A percentile compares a stretch with the other conserved stretches of the same genome.
phyloP scores from a whole-genome alignment of 768 basidiomycete genomes.

The Tricholoma flavovirens region DNA sequence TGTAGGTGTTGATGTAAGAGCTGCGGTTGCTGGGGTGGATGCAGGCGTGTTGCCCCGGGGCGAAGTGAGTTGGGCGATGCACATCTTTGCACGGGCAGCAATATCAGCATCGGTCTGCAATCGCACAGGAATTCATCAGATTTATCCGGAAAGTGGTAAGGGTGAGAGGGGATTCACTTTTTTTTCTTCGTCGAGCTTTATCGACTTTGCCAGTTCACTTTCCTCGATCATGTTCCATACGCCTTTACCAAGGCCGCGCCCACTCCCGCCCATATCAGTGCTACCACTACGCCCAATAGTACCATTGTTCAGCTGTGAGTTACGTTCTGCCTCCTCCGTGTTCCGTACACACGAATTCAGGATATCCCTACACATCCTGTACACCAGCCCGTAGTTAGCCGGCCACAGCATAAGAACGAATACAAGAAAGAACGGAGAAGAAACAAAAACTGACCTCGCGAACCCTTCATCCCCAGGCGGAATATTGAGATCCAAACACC shows the following conservation, averaged over 20 bases:
- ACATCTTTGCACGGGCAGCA: conserved; percentile 40
- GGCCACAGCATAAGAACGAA: background rate
- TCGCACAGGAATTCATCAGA: conserved; percentile 3
- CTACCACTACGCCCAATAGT: conserved; percentile 8
- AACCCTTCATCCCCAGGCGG: conserved; percentile 80
- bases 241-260: conserved; percentile 57
- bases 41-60: conserved; percentile 4
- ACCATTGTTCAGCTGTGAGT: conserved; percentile 23
- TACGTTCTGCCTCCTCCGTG: conserved; percentile 77
- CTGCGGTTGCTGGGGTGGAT: background rate
- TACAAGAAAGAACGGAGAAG: too few species aligned
- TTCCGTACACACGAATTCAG: conserved; percentile 88
- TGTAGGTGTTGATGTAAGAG: background rate
- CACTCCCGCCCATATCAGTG: conserved; percentile 22
- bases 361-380: conserved; percentile 83
- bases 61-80: conserved; percentile 32
- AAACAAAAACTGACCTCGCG: conserved; percentile 43
- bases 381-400: conserved; percentile 1
- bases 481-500: conserved; percentile 91
- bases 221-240: conserved; percentile 86
- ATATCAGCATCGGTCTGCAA: conserved; percentile 42
- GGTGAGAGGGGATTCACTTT: conserved; percentile 28
- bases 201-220: conserved; percentile 71
- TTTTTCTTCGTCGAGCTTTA: conserved; percentile 53
- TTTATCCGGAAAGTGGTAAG: background rate